Evolutionary conservation across 2,329 filamentous ascomycete species (phyloP), one percentile per base, ranked within the genome.

Genomic region (Penicillium aurantiogriseum): DNA sequence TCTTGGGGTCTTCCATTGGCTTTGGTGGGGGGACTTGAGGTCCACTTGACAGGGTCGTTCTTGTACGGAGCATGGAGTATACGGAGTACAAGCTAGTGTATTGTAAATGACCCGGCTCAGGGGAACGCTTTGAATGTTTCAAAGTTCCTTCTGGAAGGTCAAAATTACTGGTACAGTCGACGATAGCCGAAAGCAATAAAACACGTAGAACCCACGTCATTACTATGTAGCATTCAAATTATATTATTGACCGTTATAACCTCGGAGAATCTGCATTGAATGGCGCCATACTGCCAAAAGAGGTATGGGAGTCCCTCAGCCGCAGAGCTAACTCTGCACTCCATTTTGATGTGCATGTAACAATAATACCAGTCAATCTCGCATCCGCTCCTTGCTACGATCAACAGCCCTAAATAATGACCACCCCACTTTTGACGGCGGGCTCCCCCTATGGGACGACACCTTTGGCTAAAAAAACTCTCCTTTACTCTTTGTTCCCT

Each of bases 1-100:
- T 65, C 63, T 66, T 65, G 36, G 65, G 51, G 58, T 58, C 60
- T 65, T 67, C 65, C 63, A 63, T 66, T 65, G 62, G 65, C 63
- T 62, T 65, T 35, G 48, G 55, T 59, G 64, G 55, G 57, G 23
- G 59, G 52, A 43, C 31, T 64, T 60, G 64, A 63, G 53, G 36
- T 44, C 58, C 61, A 64, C 62, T 58, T 65, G 63, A 64, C 61
- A 64, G 62, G 51, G 55, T 57, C 51, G 61, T 65, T 65, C 61
- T 39, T 39, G n/a, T 13, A 19, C 21, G 42, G 17, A 38, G 35
- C 23, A 44, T 4, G 3, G 10, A 13, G 44, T 33, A 42, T 10
- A 29, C 8, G 5, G 10, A 13, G 44, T 33, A 42, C 10, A 48
- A 33, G 38, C 35, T 50, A 50, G 29, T 51, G 54, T 51, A 60